These are phyloP conservation scores for Trichoderma hamatum DNA, from an alignment of 2,329 filamentous ascomycete genomes.

Conservation along the genomic window DNA sequence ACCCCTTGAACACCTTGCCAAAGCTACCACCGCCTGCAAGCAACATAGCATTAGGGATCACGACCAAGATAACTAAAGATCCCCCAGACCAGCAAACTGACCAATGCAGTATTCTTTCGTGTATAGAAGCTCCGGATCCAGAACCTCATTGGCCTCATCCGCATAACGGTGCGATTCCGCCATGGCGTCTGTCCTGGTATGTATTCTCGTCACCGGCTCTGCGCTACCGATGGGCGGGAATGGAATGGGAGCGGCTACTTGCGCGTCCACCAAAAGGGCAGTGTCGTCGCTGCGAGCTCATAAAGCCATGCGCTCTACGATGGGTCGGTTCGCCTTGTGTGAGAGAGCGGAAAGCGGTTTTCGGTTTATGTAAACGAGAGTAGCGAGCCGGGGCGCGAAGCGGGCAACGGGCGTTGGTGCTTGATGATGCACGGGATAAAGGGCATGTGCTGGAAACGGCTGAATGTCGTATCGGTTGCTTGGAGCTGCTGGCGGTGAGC, in stretches of 20 bases:
- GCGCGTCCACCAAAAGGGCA: not conserved
- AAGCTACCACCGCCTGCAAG: constrained; percentile 87
- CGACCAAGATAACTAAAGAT: not conserved
- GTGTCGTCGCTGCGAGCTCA: constrained; percentile 5
- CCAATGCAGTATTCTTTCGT: constrained; percentile 91
- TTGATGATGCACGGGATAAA: constrained; percentile 1
- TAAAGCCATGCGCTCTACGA: constrained; percentile 12
- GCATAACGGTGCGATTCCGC: constrained; percentile 52
- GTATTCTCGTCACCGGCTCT: not conserved
- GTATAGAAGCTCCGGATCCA: constrained; percentile 87
- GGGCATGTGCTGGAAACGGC: not conserved
- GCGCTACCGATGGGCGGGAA: constrained; percentile 2
- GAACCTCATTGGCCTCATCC: constrained; percentile 54
- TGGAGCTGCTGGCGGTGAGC: constrained; percentile 29
- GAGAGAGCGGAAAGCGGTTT: not conserved
- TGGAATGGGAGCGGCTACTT: constrained; percentile 1
- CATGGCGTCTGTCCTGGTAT: constrained; percentile 41
- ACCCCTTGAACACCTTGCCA: constrained; percentile 98
- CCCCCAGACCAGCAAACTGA: constrained; percentile 44
- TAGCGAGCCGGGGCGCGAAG: not conserved
- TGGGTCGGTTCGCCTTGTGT: not conserved
- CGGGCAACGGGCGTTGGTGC: not conserved
- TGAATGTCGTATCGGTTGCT: constrained; percentile 2
- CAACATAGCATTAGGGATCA: constrained; percentile 29
- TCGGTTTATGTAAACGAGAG: not conserved